Conservation (phyloP, 106 monocot species). For the Hemerocallis citrina region DNA sequence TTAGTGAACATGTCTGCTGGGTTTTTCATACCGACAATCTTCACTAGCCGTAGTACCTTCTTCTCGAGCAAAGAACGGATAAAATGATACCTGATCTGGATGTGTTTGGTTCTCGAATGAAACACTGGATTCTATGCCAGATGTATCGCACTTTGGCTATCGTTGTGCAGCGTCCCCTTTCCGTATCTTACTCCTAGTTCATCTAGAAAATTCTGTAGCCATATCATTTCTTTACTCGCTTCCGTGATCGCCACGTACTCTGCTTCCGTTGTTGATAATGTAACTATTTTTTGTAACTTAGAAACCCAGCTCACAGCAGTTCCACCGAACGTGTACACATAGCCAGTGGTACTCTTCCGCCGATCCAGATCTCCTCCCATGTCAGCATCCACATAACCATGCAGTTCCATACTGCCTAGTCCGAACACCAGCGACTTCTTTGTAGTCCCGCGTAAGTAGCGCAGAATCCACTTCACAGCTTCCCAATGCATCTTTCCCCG, state of each 20-base stretch:
- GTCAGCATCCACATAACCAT: not conserved
- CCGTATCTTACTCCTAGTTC: not conserved
- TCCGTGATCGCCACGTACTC: not conserved
- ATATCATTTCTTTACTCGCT: not conserved
- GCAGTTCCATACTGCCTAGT: not conserved
- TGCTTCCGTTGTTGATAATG: not conserved
- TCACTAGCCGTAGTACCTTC: not conserved
- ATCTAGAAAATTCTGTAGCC: not conserved
- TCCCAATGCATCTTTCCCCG: too few relatives aligned
- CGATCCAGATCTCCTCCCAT: not conserved
- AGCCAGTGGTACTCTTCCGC: not conserved
- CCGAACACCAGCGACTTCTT: not conserved
- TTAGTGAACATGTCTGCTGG: not conserved
- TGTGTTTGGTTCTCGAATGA: not conserved
- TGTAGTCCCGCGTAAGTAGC: not conserved
- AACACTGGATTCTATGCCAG: not conserved
- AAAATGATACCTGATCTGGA: not conserved
- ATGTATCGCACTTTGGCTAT: constrained; percentile 10
- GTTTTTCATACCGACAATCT: not conserved
- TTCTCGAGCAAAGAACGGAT: not conserved
- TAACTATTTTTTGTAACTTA: not conserved
- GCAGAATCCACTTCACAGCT: not conserved
- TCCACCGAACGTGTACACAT: not conserved
- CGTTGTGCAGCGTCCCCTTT: not conserved
- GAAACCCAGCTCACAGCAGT: not conserved